Conservation (phyloP, 495 filamentous ascomycete genomes). For the Penicillium silybi region DNA sequence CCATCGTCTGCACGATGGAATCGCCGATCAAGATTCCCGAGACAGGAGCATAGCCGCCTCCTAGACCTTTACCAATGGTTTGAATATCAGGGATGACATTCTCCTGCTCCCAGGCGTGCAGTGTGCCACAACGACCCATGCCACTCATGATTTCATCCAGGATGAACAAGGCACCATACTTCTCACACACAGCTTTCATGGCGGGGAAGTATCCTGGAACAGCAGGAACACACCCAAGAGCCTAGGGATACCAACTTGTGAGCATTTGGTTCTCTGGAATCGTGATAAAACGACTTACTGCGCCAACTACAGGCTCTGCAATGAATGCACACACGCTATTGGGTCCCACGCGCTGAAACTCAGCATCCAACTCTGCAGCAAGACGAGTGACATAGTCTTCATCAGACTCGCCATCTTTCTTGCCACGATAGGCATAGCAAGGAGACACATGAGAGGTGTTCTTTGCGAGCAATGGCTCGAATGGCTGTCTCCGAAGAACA, state of each 20-base stretch:
- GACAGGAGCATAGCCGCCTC: constrained; percentile 61
- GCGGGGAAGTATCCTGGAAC: constrained; percentile 62
- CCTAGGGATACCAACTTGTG: constrained; percentile 13
- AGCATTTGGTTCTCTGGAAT: background rate
- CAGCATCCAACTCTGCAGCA: constrained; percentile 64
- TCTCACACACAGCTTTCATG: constrained; percentile 58
- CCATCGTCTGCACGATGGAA: constrained; percentile 50
- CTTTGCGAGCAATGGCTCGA: constrained; percentile 58
- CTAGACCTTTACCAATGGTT: constrained; percentile 66
- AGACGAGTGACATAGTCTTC: constrained; percentile 55
- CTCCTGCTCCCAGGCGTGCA: constrained; percentile 68
- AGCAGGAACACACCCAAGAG: constrained; percentile 59
- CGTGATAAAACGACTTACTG: constrained; percentile 28
- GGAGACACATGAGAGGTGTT: constrained; percentile 64
- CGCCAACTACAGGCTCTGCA: constrained; percentile 66
- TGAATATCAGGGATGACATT: constrained; percentile 61
- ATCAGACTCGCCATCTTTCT: constrained; percentile 43
- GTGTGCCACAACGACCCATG: constrained; percentile 64
- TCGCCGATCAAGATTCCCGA: constrained; percentile 55
- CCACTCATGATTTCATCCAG: constrained; percentile 81
- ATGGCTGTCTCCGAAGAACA: constrained; percentile 56
- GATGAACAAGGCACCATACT: constrained; percentile 64
- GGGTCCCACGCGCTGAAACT: constrained; percentile 68
- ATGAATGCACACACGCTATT: constrained; percentile 73
- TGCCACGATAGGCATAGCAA: constrained; percentile 63